Conservation (phyloP, 306 rosid species). For the Dalbergia cultrata region DNA sequence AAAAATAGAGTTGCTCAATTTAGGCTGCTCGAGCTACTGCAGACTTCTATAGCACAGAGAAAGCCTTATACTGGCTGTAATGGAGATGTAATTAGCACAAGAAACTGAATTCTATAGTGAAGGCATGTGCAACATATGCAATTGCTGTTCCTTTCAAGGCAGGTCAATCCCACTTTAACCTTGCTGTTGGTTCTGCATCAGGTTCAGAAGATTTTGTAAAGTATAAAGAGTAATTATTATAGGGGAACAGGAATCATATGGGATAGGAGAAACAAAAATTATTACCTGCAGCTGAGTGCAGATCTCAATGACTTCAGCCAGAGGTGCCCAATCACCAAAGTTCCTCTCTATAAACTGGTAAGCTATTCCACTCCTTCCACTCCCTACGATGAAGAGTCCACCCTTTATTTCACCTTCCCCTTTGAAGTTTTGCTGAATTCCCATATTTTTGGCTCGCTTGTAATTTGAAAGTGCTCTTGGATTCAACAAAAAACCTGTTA, state of each 20-base stretch:
- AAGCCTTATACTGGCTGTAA: constrained; percentile 11
- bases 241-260: constrained; percentile 6
- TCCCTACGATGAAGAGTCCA: constrained; percentile 79
- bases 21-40: constrained; percentile 16
- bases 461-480: constrained; percentile 78
- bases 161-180: constrained; percentile 47
- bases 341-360: constrained; percentile 93
- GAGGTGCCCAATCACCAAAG: constrained; percentile 95
- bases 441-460: constrained; percentile 80
- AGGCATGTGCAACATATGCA: constrained; percentile 13
- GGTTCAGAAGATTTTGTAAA: constrained; percentile 45
- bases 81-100: constrained; percentile 13
- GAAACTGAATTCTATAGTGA: constrained; percentile 35
- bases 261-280: constrained; percentile 10
- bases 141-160: constrained; percentile 39
- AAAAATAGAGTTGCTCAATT: constrained; percentile 7
- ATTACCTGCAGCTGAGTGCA: constrained; percentile 77
- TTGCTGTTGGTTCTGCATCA: constrained; percentile 62
- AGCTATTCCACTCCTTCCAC: constrained; percentile 79
- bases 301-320: constrained; percentile 79
- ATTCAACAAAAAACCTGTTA: constrained; percentile 83
- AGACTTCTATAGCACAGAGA: neutral
- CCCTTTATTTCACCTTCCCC: constrained; percentile 98
- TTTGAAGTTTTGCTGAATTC: constrained; percentile 69
- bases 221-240: constrained; percentile 11